Base-by-base conservation (phyloP, 192 early-diverging fungal species). In the Gigaspora rosea region DNA sequence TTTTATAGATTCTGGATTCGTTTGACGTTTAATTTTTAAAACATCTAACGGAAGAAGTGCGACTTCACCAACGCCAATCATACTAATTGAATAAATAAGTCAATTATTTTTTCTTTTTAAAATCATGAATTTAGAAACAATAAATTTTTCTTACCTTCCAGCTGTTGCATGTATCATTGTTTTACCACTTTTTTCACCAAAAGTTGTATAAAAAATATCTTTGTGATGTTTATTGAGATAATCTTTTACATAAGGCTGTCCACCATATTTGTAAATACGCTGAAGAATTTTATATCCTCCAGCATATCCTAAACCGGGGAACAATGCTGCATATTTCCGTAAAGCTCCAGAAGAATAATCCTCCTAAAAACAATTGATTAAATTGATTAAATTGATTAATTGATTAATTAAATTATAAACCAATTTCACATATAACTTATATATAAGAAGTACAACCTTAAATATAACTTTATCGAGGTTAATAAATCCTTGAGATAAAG, bases 241-340 rank as follows among this genome's bases (percentile, higher is more conserved):
- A 85, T 99, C 97, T 80, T 93, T 94, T 47, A 95, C 94, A 77
- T 94, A 95, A 16, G 96, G 96, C 85, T 99, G 97, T 6, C 97
- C 97, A 78, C 96, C 97, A 77, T 97, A 99, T 85, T 99, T 99
- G 91, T 99, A 99, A 63, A 97, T 88, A 76, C 97, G 90, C 86
- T 99, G 97, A 73, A 94, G 82, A 50, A 99, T 91, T 86, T 99
- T 99, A 93, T 99, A 99, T 8, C 96, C 96, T 49, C 96, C 95
- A 27, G 97, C 97, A 84, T 94, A 97, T 36, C 97, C 97, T 32
- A 99, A 88, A 68, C 97, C 97, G 1, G 97, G 97, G 86, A 99
- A 99, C 66, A 99, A 87, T 2, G 96, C 96, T 6, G 94, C 78
- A 82, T 97, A 99, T 84, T 96, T 97, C 79, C 86, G 79, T 7